These are phyloP conservation scores for Naganishia onofrii DNA, from an alignment of 768 basidiomycete species.

Conservation along the genomic window DNA sequence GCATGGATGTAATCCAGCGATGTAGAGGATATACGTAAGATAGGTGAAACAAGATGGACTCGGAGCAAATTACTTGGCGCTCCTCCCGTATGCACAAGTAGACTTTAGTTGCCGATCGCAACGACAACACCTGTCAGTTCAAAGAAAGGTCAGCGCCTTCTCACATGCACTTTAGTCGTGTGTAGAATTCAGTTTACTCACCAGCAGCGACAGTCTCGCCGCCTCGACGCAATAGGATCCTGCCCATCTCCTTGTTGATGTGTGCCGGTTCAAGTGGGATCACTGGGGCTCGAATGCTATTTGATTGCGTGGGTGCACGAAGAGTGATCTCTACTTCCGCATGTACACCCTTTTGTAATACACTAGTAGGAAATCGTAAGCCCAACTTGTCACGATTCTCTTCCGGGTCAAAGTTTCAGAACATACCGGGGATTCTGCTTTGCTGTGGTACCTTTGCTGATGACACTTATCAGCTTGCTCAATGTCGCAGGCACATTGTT, in stretches of 20 bases:
- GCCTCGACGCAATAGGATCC: conserved; percentile 77
- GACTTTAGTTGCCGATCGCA: conserved; percentile 1
- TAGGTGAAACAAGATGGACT: too few relatives aligned
- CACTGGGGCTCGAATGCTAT: conserved; percentile 57
- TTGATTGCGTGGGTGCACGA: conserved; percentile 60
- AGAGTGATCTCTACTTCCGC: conserved; percentile 82
- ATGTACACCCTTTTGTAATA: conserved; percentile 76
- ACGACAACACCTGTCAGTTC: conserved; percentile 1
- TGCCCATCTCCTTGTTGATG: conserved; percentile 91
- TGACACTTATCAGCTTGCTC: conserved; percentile 69
- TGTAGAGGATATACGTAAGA: too few relatives aligned
- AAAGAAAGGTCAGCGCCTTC: background rate
- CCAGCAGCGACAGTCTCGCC: conserved; percentile 96
- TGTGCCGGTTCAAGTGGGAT: conserved; percentile 85
- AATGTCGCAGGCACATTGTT: conserved; percentile 86
- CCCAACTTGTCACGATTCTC: background rate
- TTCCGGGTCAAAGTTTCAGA: conserved; percentile 3
- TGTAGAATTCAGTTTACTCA: conserved; percentile 37
- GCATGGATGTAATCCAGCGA: too few relatives aligned
- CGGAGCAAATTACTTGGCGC: too few relatives aligned
- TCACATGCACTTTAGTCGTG: too few relatives aligned
- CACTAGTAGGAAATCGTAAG: conserved; percentile 55
- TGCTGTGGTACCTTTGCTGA: conserved; percentile 75
- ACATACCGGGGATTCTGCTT: conserved; percentile 78
- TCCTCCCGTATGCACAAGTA: too few relatives aligned